Evolutionary conservation across 2,329 filamentous ascomycete genomes (phyloP), one percentile per base, ranked within the genome.

Genomic region (Sporothrix euskadiensis): DNA sequence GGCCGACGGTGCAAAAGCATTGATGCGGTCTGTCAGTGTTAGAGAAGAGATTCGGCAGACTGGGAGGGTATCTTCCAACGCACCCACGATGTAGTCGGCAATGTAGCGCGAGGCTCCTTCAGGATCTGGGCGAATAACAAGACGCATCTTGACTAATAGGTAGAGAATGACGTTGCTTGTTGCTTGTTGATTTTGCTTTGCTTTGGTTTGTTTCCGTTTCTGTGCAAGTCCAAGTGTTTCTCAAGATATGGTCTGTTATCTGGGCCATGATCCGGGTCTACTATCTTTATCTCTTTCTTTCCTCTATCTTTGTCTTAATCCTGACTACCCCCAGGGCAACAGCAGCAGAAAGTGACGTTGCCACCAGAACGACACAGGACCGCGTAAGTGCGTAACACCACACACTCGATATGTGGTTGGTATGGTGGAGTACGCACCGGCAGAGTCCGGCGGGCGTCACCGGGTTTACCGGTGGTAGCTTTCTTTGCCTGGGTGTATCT

Each of bases 81-180:
- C n/a, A 74, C 71, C n/a, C 81, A 92, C 87, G 75, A 93, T 90
- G 81, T 93, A 92, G 79, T 91, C 87, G 71, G 91, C 90, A 75
- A 92, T 88, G 80, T 92, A 92, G 76, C 87, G 84, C 70, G 90
- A 90, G 59, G 89, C 90, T 70, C 84, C 82, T 71, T 84, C 81
- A 75, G 88, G 84, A 76, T 91, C 85, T 77, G 92, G 88, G 78
- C 90, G 85, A 78, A 93, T 89, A 80, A 93, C 92, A 77, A 93
- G 88, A 82, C 91, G 88, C 91, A 91, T 93, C 74, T 74, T 78
- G 77, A 10, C 3, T 39, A 35, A 16, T 57, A 9, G 19, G 52
- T 19, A 10, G 19, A 52, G 19, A 8, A 5, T 30, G 39, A 22
- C 56, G 47, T 69, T 9, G 59, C 3, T 4, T 3, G 49, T 54